Conservation (phyloP, 306 rosid genomes). For the Prinsepia uniflora region DNA sequence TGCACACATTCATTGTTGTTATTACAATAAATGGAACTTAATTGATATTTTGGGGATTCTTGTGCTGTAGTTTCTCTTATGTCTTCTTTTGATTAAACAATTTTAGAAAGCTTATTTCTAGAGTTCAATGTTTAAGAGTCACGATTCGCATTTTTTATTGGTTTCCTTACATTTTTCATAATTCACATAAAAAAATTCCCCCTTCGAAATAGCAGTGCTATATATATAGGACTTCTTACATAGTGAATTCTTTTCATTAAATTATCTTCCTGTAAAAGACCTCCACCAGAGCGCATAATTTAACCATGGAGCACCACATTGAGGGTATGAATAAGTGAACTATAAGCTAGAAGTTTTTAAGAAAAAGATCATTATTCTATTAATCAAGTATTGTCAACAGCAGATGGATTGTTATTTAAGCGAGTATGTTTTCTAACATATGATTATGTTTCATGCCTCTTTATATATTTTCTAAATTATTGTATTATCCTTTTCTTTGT, state of each 20-base stretch:
- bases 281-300: background rate
- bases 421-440: background rate
- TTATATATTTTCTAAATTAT: background rate
- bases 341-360: background rate
- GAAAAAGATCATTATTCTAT: background rate
- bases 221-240: background rate
- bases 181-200: slow-evolving; percentile 3
- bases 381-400: slow-evolving; percentile 3
- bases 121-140: slow-evolving; percentile 1
- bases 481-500: background rate
- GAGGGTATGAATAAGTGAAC: background rate
- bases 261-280: background rate
- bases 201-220: background rate
- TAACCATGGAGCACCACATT: background rate
- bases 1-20: slow-evolving; percentile 93
- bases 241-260: background rate
- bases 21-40: slow-evolving; percentile 58
- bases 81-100: slow-evolving; percentile 26
- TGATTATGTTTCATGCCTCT: background rate
- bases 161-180: slow-evolving; percentile 6
- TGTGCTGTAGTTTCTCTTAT: slow-evolving; percentile 34
- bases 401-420: background rate
- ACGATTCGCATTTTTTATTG: background rate
- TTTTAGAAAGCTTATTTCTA: background rate
- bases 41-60: slow-evolving; percentile 52